Conservation (phyloP, 768 basidiomycete genomes). For the Hemileccinum impolitum region DNA sequence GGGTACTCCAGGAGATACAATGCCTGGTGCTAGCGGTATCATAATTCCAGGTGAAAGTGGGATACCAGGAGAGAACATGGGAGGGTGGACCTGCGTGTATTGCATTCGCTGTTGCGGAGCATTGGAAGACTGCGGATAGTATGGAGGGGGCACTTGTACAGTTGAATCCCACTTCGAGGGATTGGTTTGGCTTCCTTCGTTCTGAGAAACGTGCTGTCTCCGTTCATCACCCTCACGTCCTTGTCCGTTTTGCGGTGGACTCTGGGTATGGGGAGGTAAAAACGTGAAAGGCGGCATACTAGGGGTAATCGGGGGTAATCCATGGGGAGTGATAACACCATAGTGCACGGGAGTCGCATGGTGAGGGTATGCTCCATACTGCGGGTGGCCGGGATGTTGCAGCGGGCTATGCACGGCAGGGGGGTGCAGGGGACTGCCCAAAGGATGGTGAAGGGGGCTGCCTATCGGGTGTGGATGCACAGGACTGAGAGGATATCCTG, state of each 20-base stretch:
- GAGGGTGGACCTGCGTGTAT: slow-evolving; percentile 23
- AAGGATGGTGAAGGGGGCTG: slow-evolving; percentile 39
- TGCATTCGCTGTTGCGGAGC: slow-evolving; percentile 18
- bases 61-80: slow-evolving; percentile 30
- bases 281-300: slow-evolving; percentile 96
- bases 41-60: slow-evolving; percentile 32
- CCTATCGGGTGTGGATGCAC: slow-evolving; percentile 25
- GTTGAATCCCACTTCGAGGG: slow-evolving; percentile 4
- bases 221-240: slow-evolving; percentile 2
- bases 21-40: slow-evolving; percentile 26
- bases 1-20: slow-evolving; percentile 14
- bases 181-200: slow-evolving; percentile 8
- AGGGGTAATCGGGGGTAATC: slow-evolving; percentile 91
- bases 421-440: slow-evolving; percentile 32
- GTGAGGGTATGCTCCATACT: slow-evolving; percentile 27
- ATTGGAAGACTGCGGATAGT: slow-evolving; percentile 12
- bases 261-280: slow-evolving; percentile 46
- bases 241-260: slow-evolving; percentile 19
- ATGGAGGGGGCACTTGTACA: slow-evolving; percentile 3
- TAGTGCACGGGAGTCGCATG: slow-evolving; percentile 24
- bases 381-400: slow-evolving; percentile 29
- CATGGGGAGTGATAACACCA: slow-evolving; percentile 62
- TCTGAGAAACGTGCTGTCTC: neutral
- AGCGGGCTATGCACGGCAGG: slow-evolving; percentile 30
- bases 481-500: slow-evolving; percentile 31